Percentiles rank a stretch among this genome's conserved stretches.
phyloP scores from a whole-genome alignment of 2,329 filamentous ascomycete species.

The Hypoxylon sp. region DNA sequence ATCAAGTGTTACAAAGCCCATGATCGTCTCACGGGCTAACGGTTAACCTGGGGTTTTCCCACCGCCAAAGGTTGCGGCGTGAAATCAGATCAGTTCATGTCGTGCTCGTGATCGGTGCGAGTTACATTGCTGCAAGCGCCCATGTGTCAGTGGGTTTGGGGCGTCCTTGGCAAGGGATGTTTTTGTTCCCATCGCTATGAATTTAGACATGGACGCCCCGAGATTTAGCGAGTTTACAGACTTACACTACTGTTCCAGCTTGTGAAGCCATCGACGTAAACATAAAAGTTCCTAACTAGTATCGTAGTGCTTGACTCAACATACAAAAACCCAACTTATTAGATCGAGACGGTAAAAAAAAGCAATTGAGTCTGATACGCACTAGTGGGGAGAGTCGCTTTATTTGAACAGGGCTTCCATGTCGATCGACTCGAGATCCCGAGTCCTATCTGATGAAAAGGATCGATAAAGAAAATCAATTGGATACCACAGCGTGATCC shows the following conservation, averaged over 20 bases:
- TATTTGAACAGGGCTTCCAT: slow-evolving; percentile 36
- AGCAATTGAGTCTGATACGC: slow-evolving; percentile 24
- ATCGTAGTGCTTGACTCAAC: slow-evolving; percentile 1
- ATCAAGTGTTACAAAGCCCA: slow-evolving; percentile 17
- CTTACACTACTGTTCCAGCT: background rate
- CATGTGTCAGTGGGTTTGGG: slow-evolving; percentile 41
- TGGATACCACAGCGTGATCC: slow-evolving; percentile 18
- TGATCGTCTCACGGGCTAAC: slow-evolving; percentile 15
- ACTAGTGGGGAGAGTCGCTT: slow-evolving; percentile 26
- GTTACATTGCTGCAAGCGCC: slow-evolving; percentile 41
- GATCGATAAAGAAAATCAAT: slow-evolving; percentile 31
- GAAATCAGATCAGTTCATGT: slow-evolving; percentile 43
- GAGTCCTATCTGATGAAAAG: slow-evolving; percentile 39
- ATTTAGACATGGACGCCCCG: slow-evolving; percentile 17
- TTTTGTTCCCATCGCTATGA: slow-evolving; percentile 14
- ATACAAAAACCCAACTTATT: slow-evolving; percentile 7
- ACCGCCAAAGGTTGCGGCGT: slow-evolving; percentile 2
- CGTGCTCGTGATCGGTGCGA: slow-evolving; percentile 40
- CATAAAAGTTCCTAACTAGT: slow-evolving; percentile 2
- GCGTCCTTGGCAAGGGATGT: slow-evolving; percentile 37
- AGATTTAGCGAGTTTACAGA: slow-evolving; percentile 13
- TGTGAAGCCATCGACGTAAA: slow-evolving; percentile 5
- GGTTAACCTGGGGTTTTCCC: slow-evolving; percentile 16
- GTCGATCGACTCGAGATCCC: slow-evolving; percentile 43
- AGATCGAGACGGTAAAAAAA: slow-evolving; percentile 20